phyloP scores from a whole-genome alignment of 2,329 filamentous ascomycete genomes.

The Nemania bipapillata region DNA sequence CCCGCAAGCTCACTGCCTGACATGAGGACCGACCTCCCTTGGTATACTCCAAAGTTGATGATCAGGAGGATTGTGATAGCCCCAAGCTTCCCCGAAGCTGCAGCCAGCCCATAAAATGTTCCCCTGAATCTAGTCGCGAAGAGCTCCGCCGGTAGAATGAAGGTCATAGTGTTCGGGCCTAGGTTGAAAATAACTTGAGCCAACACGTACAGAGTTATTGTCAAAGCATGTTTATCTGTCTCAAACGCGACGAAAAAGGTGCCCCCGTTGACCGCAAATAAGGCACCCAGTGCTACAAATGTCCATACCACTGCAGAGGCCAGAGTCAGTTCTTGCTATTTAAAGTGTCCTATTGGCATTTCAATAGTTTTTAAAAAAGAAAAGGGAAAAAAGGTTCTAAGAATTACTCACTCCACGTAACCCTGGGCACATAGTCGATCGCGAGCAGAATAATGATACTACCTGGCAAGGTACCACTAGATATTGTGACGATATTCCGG shows the following conservation, averaged over 20 bases:
- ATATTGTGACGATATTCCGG: constrained; percentile 43
- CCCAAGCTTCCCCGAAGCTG: constrained; percentile 68
- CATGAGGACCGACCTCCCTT: constrained; percentile 2
- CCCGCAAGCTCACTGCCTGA: constrained; percentile 31
- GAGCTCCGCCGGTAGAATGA: constrained; percentile 72
- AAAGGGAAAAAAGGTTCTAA: neutral
- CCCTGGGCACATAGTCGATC: constrained; percentile 44
- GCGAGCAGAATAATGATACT: constrained; percentile 42
- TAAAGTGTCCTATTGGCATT: too few species aligned
- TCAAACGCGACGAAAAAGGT: constrained; percentile 44
- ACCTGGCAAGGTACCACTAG: constrained; percentile 40
- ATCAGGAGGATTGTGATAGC: constrained; percentile 64
- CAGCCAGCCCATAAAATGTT: constrained; percentile 71
- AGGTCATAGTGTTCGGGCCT: constrained; percentile 71
- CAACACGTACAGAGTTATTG: constrained; percentile 62
- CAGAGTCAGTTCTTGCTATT: neutral
- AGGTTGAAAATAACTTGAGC: constrained; percentile 68
- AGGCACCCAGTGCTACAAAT: constrained; percentile 42
- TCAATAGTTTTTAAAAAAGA: too few species aligned
- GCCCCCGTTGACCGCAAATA: constrained; percentile 44
- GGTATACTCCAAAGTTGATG: constrained; percentile 48
- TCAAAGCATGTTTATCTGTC: constrained; percentile 47
- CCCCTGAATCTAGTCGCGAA: constrained; percentile 72
- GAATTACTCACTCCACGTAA: constrained; percentile 39
- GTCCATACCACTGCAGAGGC: constrained; percentile 31